Conservation (phyloP, 495 filamentous ascomycete species). For the Penicillium manginii region DNA sequence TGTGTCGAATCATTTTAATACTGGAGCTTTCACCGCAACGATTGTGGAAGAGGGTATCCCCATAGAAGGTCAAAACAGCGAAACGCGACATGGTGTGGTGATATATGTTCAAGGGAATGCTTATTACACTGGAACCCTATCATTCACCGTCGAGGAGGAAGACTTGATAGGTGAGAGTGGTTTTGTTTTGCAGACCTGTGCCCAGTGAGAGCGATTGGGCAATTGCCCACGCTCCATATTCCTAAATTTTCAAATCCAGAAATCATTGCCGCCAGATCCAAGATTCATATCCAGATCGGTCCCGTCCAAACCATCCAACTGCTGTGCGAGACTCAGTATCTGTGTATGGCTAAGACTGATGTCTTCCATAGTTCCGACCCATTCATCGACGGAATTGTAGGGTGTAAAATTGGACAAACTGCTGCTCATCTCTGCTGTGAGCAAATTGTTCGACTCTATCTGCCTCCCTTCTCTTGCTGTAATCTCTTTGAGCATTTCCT, state of each 20-base stretch:
- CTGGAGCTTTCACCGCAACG: conserved; percentile 3
- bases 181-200: conserved; percentile 7
- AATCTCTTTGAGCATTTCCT: neutral
- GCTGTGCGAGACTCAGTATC: neutral
- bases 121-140: conserved; percentile 19
- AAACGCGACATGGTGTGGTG: neutral
- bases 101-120: conserved; percentile 22
- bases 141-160: conserved; percentile 19
- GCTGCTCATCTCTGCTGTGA: neutral
- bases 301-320: neutral
- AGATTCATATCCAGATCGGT: neutral
- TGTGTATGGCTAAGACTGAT: neutral
- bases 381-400: neutral
- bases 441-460: neutral
- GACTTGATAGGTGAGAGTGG: conserved; percentile 17
- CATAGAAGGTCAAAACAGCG: neutral
- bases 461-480: neutral
- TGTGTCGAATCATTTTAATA: conserved; percentile 5
- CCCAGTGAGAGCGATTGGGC: neutral
- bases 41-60: conserved; percentile 7
- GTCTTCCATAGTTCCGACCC: neutral
- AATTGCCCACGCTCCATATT: neutral
- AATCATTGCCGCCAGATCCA: neutral
- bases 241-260: neutral
- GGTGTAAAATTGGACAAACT: neutral